These are phyloP conservation scores for Phascolomyces articulosus DNA, from an alignment of 371 early-diverging fungal genomes.

Conservation along the genomic window DNA sequence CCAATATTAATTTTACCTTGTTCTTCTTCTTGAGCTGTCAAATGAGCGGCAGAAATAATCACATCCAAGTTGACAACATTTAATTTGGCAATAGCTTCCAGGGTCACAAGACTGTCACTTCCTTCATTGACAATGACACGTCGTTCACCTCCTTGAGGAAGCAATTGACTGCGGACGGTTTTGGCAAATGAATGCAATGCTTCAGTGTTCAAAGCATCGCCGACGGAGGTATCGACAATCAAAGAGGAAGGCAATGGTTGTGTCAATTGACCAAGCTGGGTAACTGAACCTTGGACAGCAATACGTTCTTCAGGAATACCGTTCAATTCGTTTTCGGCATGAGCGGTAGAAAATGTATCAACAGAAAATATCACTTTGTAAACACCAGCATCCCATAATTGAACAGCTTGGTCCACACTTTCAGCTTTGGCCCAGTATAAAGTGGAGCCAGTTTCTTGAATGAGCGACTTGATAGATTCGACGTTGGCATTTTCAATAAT, in stretches of 20 bases:
- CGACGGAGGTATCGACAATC: conserved; percentile 15
- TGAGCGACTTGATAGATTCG: conserved; percentile 36
- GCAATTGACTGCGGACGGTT: conserved; percentile 22
- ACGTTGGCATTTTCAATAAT: conserved; percentile 42
- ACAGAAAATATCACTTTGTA: conserved; percentile 58
- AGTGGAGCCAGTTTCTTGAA: conserved; percentile 48
- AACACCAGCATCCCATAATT: conserved; percentile 64
- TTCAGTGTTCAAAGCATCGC: conserved; percentile 11
- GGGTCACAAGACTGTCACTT: conserved; percentile 23
- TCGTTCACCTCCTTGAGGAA: conserved; percentile 46
- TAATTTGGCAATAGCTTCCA: conserved; percentile 40
- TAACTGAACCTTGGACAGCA: conserved; percentile 23
- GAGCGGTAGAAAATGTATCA: conserved; percentile 26
- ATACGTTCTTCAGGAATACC: conserved; percentile 50
- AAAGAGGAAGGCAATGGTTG: not conserved
- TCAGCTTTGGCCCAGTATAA: conserved; percentile 58
- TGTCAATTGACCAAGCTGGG: not conserved
- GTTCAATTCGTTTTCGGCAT: conserved; percentile 26
- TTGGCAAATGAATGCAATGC: conserved; percentile 25
- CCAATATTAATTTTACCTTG: conserved; percentile 63
- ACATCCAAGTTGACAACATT: conserved; percentile 45
- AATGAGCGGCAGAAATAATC: conserved; percentile 32
- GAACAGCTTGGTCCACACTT: conserved; percentile 53
- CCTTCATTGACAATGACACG: conserved; percentile 44
- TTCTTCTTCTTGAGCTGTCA: conserved; percentile 33